Evolutionary conservation across 768 basidiomycete genomes (phyloP).

Genomic region (Melanogaster broomeanus): DNA sequence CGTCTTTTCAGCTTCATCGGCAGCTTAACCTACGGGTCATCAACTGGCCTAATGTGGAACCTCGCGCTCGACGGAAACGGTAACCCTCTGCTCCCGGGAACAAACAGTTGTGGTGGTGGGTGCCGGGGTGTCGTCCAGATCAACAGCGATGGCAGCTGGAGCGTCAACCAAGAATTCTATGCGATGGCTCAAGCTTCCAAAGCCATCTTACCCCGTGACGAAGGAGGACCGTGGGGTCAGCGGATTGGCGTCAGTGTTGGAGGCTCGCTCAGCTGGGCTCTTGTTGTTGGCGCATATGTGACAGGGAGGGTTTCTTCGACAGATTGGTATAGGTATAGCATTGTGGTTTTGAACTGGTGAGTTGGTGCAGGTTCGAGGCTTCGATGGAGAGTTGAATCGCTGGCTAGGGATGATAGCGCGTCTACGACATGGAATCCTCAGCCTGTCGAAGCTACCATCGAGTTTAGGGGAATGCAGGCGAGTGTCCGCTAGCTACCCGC

Average conservation of each 20-base stretch:
- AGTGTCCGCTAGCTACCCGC: slow-evolving; percentile 7
- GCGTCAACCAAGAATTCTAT: slow-evolving; percentile 76
- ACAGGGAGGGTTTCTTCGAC: slow-evolving; percentile 52
- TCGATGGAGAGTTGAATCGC: neutral
- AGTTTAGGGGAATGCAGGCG: slow-evolving; percentile 63
- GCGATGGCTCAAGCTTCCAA: slow-evolving; percentile 76
- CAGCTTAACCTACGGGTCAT: slow-evolving; percentile 30
- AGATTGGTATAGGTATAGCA: slow-evolving; percentile 65
- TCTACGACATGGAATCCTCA: slow-evolving; percentile 53
- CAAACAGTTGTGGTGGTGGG: slow-evolving; percentile 61
- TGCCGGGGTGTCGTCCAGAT: slow-evolving; percentile 71
- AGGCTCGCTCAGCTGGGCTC: slow-evolving; percentile 56
- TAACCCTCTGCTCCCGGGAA: slow-evolving; percentile 64
- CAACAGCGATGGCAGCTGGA: slow-evolving; percentile 62
- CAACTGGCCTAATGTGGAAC: slow-evolving; percentile 72
- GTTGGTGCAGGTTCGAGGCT: neutral
- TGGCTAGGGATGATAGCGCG: slow-evolving; percentile 46
- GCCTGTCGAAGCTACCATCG: slow-evolving; percentile 58
- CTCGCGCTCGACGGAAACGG: slow-evolving; percentile 65
- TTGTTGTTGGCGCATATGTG: slow-evolving; percentile 67
- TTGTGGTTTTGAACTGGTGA: slow-evolving; percentile 75
- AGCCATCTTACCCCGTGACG: slow-evolving; percentile 69
- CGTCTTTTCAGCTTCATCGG: slow-evolving; percentile 39
- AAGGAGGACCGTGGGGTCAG: slow-evolving; percentile 66
- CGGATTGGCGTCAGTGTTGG: slow-evolving; percentile 65